Evolutionary conservation across 2,329 filamentous ascomycete genomes (phyloP).

Genomic region (Cladobotryum mycophilum): DNA sequence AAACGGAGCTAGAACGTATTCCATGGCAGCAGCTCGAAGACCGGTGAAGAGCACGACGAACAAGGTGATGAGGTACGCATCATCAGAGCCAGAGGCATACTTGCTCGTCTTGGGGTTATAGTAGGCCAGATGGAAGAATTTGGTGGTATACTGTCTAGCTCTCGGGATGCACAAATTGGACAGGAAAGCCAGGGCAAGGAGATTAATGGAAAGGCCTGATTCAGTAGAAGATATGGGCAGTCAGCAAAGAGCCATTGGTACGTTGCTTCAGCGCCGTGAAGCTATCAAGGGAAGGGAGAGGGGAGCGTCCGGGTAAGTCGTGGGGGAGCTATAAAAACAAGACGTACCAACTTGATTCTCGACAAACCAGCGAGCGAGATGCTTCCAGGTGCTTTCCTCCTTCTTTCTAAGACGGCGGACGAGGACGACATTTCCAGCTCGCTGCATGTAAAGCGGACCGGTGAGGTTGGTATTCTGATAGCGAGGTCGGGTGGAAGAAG

Average conservation of each 20-base stretch:
- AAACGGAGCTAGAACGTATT: constrained; percentile 76
- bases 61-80: constrained; percentile 69
- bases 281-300: constrained; percentile 2
- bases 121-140: constrained; percentile 85
- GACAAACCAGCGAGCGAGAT: constrained; percentile 62
- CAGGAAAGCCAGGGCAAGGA: constrained; percentile 74
- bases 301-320: constrained; percentile 8
- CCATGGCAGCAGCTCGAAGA: constrained; percentile 76
- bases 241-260: constrained; percentile 18
- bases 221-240: constrained; percentile 1
- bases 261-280: neutral
- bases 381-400: constrained; percentile 55
- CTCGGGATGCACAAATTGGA: constrained; percentile 78
- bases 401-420: constrained; percentile 54
- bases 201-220: constrained; percentile 75
- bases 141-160: constrained; percentile 70
- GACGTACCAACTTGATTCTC: constrained; percentile 73
- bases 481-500: constrained; percentile 20
- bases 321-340: constrained; percentile 8
- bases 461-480: constrained; percentile 40
- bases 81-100: constrained; percentile 74
- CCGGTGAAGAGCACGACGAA: constrained; percentile 84
- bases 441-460: constrained; percentile 53
- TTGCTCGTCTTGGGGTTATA: constrained; percentile 60
- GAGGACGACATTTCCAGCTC: constrained; percentile 43